phyloP scores from a whole-genome alignment of 352 stramenopile genomes.

The Globisporangium paddicum region DNA sequence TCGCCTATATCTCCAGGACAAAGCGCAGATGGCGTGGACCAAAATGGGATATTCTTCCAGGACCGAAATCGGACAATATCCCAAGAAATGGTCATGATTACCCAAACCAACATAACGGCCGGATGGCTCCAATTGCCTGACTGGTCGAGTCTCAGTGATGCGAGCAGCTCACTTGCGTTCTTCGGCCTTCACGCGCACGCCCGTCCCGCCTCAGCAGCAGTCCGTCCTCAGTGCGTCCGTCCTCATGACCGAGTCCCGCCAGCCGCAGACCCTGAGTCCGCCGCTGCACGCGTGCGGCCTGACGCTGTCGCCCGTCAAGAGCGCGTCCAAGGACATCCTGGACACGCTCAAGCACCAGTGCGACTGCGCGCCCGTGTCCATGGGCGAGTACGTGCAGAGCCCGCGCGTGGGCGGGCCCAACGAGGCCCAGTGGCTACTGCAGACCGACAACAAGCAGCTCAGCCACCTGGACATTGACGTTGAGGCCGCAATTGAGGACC shows the following conservation, averaged over 20 bases:
- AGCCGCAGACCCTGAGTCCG: neutral
- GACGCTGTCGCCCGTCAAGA: slow-evolving; percentile 31
- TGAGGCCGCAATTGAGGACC: slow-evolving; percentile 12
- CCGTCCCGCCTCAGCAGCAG: neutral
- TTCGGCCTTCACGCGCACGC: neutral
- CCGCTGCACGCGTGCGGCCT: slow-evolving; percentile 30
- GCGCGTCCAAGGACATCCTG: slow-evolving; percentile 44
- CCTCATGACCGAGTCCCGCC: neutral
- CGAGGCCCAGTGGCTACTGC: slow-evolving; percentile 27
- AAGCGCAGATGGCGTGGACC: too few species aligned
- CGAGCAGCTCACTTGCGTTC: neutral
- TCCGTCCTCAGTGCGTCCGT: neutral
- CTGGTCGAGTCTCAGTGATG: neutral
- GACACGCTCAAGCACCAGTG: slow-evolving; percentile 60
- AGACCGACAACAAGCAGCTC: slow-evolving; percentile 18
- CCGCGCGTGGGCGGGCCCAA: slow-evolving; percentile 22
- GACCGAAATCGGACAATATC: neutral
- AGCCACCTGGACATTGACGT: slow-evolving; percentile 1
- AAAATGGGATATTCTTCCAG: too few species aligned
- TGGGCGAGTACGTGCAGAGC: slow-evolving; percentile 75
- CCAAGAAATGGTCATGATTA: neutral
- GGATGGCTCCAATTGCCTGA: neutral
- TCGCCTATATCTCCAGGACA: too few species aligned
- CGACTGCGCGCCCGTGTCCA: slow-evolving; percentile 62
- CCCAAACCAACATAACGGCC: neutral